Evolutionary conservation across 2,329 filamentous ascomycete genomes (phyloP), one percentile per base, ranked within the genome.

Genomic region (Sporothrix protearum): DNA sequence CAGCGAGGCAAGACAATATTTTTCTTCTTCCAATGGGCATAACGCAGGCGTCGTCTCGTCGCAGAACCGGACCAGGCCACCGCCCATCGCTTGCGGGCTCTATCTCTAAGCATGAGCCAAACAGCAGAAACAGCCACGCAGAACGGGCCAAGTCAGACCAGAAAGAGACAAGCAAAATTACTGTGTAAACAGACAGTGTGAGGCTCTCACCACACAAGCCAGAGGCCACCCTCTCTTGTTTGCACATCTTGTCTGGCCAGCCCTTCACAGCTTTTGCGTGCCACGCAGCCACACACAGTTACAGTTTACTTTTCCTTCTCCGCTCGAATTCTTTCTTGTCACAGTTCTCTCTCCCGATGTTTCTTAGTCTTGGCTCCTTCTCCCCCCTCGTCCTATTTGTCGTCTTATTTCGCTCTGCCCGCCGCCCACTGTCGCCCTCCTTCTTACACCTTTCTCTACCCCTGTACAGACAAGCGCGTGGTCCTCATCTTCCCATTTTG

Each of bases 11-110:
- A 14, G 14, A 57, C 16, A 14, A 12, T 19, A 4, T 39, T 55
- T 55, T 45, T 51, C 59, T 59, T 64, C 47, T 49, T 70, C 36
- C 28, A 16, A 10, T 63, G 16, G 55, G 33, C 53, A 69, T 53
- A 22, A 53, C 68, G n/a, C 68, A 19, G 30, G 55, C 33, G 33
- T 49, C 33, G 33, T 59, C n/a, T 42, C 55, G 30, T 30, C 39
- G 55, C 55, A 61, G 39, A 39, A 22, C 36, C 30, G 33, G 57
- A 3, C 30, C 33, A 61, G 55, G 5, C 57, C 57, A 59, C 25
- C 53, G 28, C 53, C 57, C n/a, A 57, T 42, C 49, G 49, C 49
- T 25, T 22, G 9, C 10, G 49, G 49, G 22, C 10, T 9, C 28
- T 14, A 22, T 39, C 42, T 25, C 47, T 7, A 45, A n/a, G 19